Evolutionary conservation across 352 stramenopile genomes (phyloP), one percentile per base, ranked within the genome.

Genomic region (Phytopythium oedochilum): DNA sequence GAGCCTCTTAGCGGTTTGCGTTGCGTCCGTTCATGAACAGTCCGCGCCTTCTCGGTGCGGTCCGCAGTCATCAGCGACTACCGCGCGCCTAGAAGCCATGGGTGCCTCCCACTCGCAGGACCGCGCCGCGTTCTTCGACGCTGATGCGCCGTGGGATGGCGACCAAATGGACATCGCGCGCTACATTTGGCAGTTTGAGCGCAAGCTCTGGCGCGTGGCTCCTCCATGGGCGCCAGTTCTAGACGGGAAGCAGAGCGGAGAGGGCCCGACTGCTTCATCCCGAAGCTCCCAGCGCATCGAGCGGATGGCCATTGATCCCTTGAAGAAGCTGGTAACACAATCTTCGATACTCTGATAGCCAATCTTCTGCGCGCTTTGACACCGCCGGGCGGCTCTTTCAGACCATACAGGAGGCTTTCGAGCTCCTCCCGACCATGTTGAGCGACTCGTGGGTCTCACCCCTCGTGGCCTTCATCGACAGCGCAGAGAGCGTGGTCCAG

Each of bases 371-470:
- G n/a, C n/a, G n/a, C n/a, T n/a, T n/a, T n/a, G n/a, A n/a, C n/a
- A n/a, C n/a, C n/a, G n/a, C n/a, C n/a, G n/a, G n/a, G n/a, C n/a
- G n/a, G n/a, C n/a, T n/a, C n/a, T n/a, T 53, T 11, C 38, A 89
- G 78, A 71, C 65, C 1, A 35, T 68, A 9, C 58, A 63, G 23
- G 69, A 88, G 55, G 82, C 82, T 35, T 55, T 88, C 14, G n/a
- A 51, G 12, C 49, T 70, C 7, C 53, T 92, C 12, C 79, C 82
- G 25, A 53, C 58, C 17, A 64, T 92, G 51, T 70, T 92, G 66
- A 70, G 85, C 45, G 71, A 89, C 28, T 61, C 56, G 23, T 92
- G 78, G 79, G 60, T 90, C 22, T 77, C 77, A 3, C 72, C 77
- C 23, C 66, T 92, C 7, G 75, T 88, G 3, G 74, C 79, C 2